Percentiles rank a stretch among this genome's conserved stretches.
Evolutionary conservation across 2,329 filamentous ascomycete species (phyloP).

Genomic region (Ophiostoma piceae): DNA sequence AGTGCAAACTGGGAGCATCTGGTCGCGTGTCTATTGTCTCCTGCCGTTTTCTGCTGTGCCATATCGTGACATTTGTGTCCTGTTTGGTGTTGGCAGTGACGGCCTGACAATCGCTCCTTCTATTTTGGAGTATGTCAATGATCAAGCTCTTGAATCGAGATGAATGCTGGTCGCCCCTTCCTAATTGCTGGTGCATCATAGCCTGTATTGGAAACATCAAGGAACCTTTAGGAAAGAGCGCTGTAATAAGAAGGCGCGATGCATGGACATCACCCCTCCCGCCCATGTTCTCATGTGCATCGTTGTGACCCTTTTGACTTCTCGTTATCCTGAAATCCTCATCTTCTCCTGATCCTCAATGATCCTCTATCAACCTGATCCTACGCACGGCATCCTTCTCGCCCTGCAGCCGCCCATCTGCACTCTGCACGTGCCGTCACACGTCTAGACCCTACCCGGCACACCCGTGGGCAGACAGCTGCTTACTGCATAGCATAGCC

Average conservation of each 20-base stretch:
- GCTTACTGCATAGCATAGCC: background rate
- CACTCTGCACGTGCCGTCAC: background rate
- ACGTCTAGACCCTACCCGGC: background rate
- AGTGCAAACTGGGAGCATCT: too few species aligned
- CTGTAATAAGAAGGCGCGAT: background rate
- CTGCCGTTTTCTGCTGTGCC: background rate
- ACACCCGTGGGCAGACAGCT: background rate
- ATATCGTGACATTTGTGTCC: background rate
- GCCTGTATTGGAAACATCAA: background rate
- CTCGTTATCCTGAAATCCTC: too few species aligned
- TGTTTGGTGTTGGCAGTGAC: too few species aligned
- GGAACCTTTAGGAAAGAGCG: background rate
- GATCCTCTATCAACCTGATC: background rate
- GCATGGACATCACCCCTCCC: background rate
- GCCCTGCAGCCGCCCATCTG: conserved; percentile 3
- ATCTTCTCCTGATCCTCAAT: background rate
- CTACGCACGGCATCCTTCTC: background rate
- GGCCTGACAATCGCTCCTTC: background rate
- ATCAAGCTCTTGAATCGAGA: background rate
- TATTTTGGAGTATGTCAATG: background rate
- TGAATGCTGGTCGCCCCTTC: background rate
- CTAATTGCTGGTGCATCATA: background rate
- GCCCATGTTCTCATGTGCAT: background rate
- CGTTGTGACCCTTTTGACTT: background rate
- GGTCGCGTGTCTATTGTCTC: background rate